Base-by-base conservation (phyloP, 1,284 basidiomycete genomes). In the Cutaneotrichosporon mucoides region DNA sequence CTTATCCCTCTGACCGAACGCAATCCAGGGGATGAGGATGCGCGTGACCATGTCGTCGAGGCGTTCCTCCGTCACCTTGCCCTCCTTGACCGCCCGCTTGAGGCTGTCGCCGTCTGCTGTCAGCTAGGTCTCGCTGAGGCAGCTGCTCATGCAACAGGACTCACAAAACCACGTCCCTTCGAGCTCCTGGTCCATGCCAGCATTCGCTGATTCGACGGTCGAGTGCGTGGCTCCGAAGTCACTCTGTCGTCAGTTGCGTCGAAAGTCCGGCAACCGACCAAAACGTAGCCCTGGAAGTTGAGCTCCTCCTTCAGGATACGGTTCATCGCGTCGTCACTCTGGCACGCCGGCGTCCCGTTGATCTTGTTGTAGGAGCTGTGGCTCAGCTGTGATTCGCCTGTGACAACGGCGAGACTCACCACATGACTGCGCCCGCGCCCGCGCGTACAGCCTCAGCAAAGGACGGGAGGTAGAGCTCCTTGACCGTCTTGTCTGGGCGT, bases 341-440 rank as follows among this genome's bases (percentile, higher is more conserved):
- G 85, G 74, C 89, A 92, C 1, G 89, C 86, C 60, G 86, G 88
- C 0, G 87, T 89, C 38, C 84, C 85, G 73, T 93, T 92, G 69
- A 92, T 79, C 41, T 84, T 73, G 56, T 87, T 84, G 24, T 85
- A 88, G 78, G 72, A 73, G 68, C 70, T 69, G 37, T 10, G 7
- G 16, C 16, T 44, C 38, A 44, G 43, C 13, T 10, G 9, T 24
- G 24, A 24, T 24, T 24, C 24, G 24, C 24, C 24, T 24, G 24
- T 44, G n/a, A 8, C 43, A n/a, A 7, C 43, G 12, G 24, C 24
- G 24, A 12, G 12, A 49, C 48, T 37, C 35, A 49, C 48, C 57
- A 58, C 81, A 82, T 82, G 56, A 78, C 69, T 7, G 72, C 65
- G 3, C 75, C 75, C 4, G 72, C 71, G 2, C 80, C 81, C 0